Evolutionary conservation across 2,329 filamentous ascomycete species (phyloP), one percentile per base, ranked within the genome.

Genomic region (Neofusicoccum laricinum): DNA sequence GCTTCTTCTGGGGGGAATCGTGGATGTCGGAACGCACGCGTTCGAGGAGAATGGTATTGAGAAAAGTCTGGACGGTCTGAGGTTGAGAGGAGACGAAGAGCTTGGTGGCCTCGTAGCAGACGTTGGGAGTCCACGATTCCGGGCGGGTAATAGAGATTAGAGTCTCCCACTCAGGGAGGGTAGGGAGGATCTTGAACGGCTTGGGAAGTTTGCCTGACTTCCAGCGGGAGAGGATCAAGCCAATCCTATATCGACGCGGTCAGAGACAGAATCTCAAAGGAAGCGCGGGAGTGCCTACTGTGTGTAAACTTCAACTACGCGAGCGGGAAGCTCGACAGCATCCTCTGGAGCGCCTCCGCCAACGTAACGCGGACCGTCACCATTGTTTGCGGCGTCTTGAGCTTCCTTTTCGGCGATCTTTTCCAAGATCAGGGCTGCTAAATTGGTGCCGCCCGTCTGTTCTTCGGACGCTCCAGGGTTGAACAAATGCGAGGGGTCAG

Each of bases 201-300:
- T 99, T 99, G 19, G 95, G 95, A 36, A 99, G 85, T 69, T 94
- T 94, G n/a, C 95, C 95, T 14, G 91, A 94, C 79, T 96, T 97
- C 82, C 97, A 98, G 68, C 94, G 88, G 30, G 92, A 93, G 65
- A 99, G 85, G 66, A 98, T 90, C 69, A 93, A 83, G 66, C 93
- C 94, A 70, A 97, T 89, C 80, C 89, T 92, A 57, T 14, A 17
- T 43, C 36, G 3, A n/a, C 2, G 4, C 32, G 4, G 53, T 64
- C 17, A 53, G 43, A 64, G 10, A 49, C 67, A 46, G 65, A 55
- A 45, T 66, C 14, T 3, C 32, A 46, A 30, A 5, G 15, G 10
- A 36, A 14, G 11, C 25, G 7, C 2, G 36, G 11, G 15, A 19
- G 30, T 11, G 36, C 53, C 15, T 80, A 91, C 88, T 97, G 96